Percentiles rank a stretch among this genome's conserved stretches.
These are phyloP conservation scores for Cucurbita ficifolia DNA, from an alignment of 306 rosid species.

Conservation along the genomic window DNA sequence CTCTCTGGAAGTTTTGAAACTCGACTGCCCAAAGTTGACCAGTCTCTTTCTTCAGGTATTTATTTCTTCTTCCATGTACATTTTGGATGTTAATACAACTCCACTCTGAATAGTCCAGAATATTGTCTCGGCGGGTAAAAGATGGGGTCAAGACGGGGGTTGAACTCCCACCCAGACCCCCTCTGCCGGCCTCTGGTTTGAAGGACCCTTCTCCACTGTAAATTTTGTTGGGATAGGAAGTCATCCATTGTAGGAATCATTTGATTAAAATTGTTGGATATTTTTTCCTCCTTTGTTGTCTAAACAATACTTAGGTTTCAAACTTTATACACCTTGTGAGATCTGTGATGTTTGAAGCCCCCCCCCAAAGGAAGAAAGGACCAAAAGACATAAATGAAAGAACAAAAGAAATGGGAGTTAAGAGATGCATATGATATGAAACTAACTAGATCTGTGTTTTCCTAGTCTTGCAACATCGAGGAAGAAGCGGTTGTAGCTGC, in stretches of 20 bases:
- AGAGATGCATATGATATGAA: background rate
- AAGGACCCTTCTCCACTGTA: background rate
- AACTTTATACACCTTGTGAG: background rate
- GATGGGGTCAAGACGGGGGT: background rate
- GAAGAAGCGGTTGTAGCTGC: slow-evolving; percentile 81
- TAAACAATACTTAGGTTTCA: background rate
- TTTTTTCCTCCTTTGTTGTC: no score
- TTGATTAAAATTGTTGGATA: background rate
- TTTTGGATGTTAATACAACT: background rate
- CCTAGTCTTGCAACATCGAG: slow-evolving; percentile 74
- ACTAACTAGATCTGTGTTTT: slow-evolving; percentile 1
- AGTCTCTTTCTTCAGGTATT: slow-evolving; percentile 87
- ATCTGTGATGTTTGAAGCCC: no score
- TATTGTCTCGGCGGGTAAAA: background rate
- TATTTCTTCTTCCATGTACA: background rate
- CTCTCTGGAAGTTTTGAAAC: slow-evolving; percentile 73
- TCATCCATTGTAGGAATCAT: background rate
- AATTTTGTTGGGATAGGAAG: background rate
- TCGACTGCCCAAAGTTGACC: slow-evolving; percentile 69
- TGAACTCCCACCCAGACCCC: background rate
- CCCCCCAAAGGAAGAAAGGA: no score
- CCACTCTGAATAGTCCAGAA: background rate
- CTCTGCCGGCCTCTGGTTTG: background rate
- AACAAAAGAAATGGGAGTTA: background rate
- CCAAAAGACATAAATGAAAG: no score